Conservation (phyloP, 768 basidiomycete species). For the Kwoniella mangroviensis region DNA sequence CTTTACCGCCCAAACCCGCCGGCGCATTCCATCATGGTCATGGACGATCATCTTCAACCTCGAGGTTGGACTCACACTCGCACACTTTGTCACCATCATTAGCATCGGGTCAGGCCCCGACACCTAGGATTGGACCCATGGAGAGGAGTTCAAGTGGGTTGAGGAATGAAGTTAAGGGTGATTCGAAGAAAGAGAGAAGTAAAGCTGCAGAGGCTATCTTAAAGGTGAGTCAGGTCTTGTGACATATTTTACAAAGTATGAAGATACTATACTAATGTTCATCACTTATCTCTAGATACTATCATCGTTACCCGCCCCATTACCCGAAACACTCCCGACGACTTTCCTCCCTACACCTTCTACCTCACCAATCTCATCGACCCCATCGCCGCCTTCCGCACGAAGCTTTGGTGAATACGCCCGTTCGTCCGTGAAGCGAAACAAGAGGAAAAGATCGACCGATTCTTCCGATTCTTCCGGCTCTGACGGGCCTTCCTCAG, state of each 20-base stretch:
- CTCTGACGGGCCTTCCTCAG: not conserved
- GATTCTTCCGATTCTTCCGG: constrained; percentile 10
- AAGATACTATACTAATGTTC: too few relatives aligned
- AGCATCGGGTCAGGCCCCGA: constrained; percentile 15
- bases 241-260: too few relatives aligned
- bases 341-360: constrained; percentile 49
- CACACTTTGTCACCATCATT: not conserved
- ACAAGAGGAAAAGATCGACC: constrained; percentile 28
- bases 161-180: constrained; percentile 28
- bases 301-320: constrained; percentile 38
- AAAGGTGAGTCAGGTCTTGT: constrained; percentile 31
- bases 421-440: constrained; percentile 23
- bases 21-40: constrained; percentile 6
- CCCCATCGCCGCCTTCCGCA: constrained; percentile 7
- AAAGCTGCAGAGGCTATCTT: constrained; percentile 35
- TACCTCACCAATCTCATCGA: constrained; percentile 21
- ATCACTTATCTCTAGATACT: too few relatives aligned
- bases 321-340: constrained; percentile 40
- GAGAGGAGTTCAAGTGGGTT: constrained; percentile 35
- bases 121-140: constrained; percentile 23
- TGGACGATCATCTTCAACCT: constrained; percentile 27
- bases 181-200: constrained; percentile 1
- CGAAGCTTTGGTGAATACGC: constrained; percentile 25
- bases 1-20: constrained; percentile 16
- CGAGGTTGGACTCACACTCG: constrained; percentile 15